phyloP scores from a whole-genome alignment of 148 eudicot species.

The Silene latifolia region DNA sequence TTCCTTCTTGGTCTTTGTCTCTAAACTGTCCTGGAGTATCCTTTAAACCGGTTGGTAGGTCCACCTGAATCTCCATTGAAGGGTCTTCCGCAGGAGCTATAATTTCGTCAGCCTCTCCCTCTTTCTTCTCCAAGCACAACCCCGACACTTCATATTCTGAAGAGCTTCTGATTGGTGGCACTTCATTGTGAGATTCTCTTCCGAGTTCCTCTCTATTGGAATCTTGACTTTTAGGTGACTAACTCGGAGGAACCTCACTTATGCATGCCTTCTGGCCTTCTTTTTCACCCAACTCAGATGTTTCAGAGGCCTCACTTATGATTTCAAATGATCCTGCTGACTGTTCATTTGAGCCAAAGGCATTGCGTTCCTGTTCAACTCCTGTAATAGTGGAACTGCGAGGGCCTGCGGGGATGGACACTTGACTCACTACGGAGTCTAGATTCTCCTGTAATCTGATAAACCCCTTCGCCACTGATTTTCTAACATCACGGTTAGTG shows the following conservation, averaged over 20 bases:
- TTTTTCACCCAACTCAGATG: neutral
- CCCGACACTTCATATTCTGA: conserved; percentile 10
- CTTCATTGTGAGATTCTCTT: neutral
- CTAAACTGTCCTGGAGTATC: neutral
- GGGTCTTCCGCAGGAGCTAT: neutral
- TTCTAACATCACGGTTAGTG: conserved; percentile 55
- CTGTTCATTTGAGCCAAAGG: neutral
- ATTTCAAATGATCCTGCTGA: neutral
- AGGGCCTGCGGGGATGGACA: conserved; percentile 8
- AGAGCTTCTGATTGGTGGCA: conserved; percentile 4
- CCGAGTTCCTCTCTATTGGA: conserved; percentile 1
- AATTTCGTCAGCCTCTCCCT: neutral
- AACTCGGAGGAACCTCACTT: too few relatives aligned
- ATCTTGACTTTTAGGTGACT: too few relatives aligned
- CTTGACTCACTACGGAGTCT: conserved; percentile 34
- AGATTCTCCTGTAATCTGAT: conserved; percentile 61
- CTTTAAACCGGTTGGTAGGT: too few relatives aligned
- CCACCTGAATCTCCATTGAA: neutral
- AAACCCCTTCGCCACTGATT: conserved; percentile 64
- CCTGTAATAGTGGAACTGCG: conserved; percentile 1
- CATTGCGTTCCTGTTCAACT: neutral
- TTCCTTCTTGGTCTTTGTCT: neutral
- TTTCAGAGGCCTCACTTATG: neutral
- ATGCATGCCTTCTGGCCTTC: neutral
- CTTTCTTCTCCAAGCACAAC: neutral